phyloP scores from a whole-genome alignment of 306 rosid species.

The Fragaria vesca region DNA sequence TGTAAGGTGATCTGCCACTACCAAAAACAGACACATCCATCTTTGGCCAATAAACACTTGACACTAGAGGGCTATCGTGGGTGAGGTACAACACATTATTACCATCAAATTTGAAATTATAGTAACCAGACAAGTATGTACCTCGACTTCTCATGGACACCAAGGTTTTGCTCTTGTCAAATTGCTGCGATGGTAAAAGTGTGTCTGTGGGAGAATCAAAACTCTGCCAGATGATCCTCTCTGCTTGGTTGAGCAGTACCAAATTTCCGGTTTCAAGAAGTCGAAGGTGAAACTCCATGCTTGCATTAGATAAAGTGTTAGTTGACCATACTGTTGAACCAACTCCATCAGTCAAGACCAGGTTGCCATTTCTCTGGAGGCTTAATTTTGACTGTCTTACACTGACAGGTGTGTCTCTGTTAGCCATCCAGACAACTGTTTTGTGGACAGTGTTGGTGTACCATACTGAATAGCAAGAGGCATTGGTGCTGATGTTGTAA shows the following conservation, averaged over 20 bases:
- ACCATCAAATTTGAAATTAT: neutral
- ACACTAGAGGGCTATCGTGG: neutral
- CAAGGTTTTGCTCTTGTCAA: slow-evolving; percentile 15
- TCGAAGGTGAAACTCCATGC: slow-evolving; percentile 2
- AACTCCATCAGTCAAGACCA: slow-evolving; percentile 14
- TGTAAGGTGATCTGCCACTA: slow-evolving; percentile 26
- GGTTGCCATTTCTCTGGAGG: slow-evolving; percentile 26
- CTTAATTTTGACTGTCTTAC: slow-evolving; percentile 2
- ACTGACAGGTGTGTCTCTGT: slow-evolving; percentile 12
- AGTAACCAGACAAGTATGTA: slow-evolving; percentile 16
- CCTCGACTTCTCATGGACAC: slow-evolving; percentile 7
- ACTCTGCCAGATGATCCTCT: slow-evolving; percentile 26
- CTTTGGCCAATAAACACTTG: slow-evolving; percentile 23
- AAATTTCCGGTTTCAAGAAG: slow-evolving; percentile 31
- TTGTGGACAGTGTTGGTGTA: slow-evolving; percentile 8
- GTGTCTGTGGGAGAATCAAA: slow-evolving; percentile 28
- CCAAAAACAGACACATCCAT: neutral
- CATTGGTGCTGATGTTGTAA: slow-evolving; percentile 10
- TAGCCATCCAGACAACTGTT: slow-evolving; percentile 32
- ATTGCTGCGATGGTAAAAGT: neutral
- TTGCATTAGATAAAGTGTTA: neutral
- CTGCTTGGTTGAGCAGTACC: slow-evolving; percentile 6
- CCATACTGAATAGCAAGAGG: slow-evolving; percentile 31
- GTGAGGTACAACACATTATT: slow-evolving; percentile 8
- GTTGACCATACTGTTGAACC: slow-evolving; percentile 23